Percentiles rank a stretch among this genome's conserved stretches.
These are phyloP conservation scores for Glaciozyma antarctica DNA, from an alignment of 768 basidiomycete species.

Conservation along the genomic window DNA sequence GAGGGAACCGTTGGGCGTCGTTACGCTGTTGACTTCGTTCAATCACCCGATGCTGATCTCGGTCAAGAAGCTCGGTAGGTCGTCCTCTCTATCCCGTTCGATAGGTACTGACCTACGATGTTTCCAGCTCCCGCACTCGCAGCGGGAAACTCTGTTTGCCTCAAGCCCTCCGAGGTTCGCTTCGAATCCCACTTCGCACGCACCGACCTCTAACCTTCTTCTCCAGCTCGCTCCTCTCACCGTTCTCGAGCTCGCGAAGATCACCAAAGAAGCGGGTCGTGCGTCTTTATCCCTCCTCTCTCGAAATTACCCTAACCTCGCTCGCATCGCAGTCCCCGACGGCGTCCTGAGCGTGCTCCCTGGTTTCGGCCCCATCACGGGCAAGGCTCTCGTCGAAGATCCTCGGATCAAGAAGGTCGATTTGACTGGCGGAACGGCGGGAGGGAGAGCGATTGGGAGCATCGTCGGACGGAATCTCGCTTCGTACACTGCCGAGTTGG, in stretches of 20 bases:
- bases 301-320: neutral
- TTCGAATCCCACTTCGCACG: neutral
- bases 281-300: constrained; percentile 18
- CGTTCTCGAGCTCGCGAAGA: constrained; percentile 62
- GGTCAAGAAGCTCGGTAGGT: constrained; percentile 65
- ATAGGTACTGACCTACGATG: constrained; percentile 59
- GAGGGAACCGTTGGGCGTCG: constrained; percentile 74
- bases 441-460: constrained; percentile 63
- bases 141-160: constrained; percentile 20
- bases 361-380: constrained; percentile 58
- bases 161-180: constrained; percentile 18
- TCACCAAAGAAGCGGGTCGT: constrained; percentile 62
- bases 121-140: neutral
- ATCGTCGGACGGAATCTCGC: constrained; percentile 66
- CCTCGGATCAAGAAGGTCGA: constrained; percentile 68
- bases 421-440: constrained; percentile 56
- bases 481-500: constrained; percentile 70
- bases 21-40: constrained; percentile 67
- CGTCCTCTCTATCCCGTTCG: constrained; percentile 48
- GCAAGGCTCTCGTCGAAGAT: constrained; percentile 56
- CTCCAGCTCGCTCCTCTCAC: constrained; percentile 63
- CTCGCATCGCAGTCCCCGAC: constrained; percentile 53
- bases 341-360: constrained; percentile 66
- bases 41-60: constrained; percentile 85
- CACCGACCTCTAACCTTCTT: neutral